A percentile compares a stretch with the other conserved stretches of the same genome.
Evolutionary conservation across 352 stramenopile species (phyloP).

Genomic region (Discostella stelligera): DNA sequence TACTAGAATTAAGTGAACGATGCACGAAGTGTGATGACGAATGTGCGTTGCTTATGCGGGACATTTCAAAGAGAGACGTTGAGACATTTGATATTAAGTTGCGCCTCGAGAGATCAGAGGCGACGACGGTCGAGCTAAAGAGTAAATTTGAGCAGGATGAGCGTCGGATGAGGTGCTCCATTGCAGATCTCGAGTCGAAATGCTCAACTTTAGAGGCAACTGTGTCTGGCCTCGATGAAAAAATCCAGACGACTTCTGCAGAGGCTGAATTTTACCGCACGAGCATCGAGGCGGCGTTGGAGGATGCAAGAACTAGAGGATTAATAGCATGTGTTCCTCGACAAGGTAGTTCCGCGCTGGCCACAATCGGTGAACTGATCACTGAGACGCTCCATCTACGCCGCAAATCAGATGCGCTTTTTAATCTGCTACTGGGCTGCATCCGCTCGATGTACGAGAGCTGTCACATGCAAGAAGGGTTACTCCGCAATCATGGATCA

Average conservation of each 20-base stretch:
- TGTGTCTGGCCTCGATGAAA: constrained; percentile 20
- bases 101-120: constrained; percentile 28
- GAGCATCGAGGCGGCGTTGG: constrained; percentile 31
- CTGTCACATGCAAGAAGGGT: constrained; percentile 44
- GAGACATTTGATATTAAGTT: constrained; percentile 17
- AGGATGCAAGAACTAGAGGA: constrained; percentile 28
- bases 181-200: constrained; percentile 33
- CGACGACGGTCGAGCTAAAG: constrained; percentile 32
- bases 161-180: constrained; percentile 10
- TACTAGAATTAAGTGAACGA: constrained; percentile 10
- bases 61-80: constrained; percentile 32
- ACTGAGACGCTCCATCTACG: constrained; percentile 25
- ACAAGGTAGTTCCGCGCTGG: constrained; percentile 26
- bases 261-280: constrained; percentile 22
- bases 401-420: constrained; percentile 18
- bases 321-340: constrained; percentile 35
- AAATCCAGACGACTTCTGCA: constrained; percentile 13
- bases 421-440: constrained; percentile 38
- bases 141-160: constrained; percentile 25
- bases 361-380: constrained; percentile 42
- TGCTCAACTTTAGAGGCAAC: constrained; percentile 13
- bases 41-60: constrained; percentile 12
- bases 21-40: constrained; percentile 16
- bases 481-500: constrained; percentile 34
- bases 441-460: constrained; percentile 47